Percentiles rank a stretch among this genome's conserved stretches.
Conservation (phyloP, 495 filamentous ascomycete species). For the Entonaema liquescens region DNA sequence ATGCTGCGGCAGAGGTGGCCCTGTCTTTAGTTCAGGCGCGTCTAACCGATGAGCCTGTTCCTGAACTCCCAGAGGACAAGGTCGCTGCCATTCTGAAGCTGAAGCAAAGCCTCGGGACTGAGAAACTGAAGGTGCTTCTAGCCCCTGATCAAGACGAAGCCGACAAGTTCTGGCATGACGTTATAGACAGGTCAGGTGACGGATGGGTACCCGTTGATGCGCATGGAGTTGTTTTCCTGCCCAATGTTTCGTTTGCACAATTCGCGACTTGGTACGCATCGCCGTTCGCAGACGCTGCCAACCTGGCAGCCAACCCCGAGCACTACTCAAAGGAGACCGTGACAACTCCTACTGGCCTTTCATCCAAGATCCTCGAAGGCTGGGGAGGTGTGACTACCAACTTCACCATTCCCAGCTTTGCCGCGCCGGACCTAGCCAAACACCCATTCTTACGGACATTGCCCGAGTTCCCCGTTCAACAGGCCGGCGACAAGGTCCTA, state of each 20-base stretch:
- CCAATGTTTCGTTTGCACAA: constrained; percentile 19
- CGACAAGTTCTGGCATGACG: constrained; percentile 36
- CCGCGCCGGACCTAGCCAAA: constrained; percentile 24
- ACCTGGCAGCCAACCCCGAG: constrained; percentile 43
- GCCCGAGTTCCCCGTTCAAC: constrained; percentile 35
- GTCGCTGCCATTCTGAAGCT: constrained; percentile 25
- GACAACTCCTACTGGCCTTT: constrained; percentile 13
- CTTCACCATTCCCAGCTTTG: constrained; percentile 45
- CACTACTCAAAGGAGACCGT: constrained; percentile 42
- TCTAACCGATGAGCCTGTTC: constrained; percentile 9
- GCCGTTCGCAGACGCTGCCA: constrained; percentile 37
- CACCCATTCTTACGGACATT: constrained; percentile 23
- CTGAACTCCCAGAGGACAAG: constrained; percentile 21
- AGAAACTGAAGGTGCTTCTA: constrained; percentile 28
- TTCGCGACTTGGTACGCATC: constrained; percentile 42
- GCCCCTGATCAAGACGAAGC: constrained; percentile 35
- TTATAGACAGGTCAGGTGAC: constrained; percentile 27
- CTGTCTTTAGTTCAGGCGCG: constrained; percentile 17
- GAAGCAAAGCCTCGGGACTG: constrained; percentile 23
- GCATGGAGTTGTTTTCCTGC: constrained; percentile 19
- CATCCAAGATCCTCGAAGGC: constrained; percentile 43
- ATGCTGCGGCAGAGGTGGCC: constrained; percentile 19
- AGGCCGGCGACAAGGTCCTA: constrained; percentile 43
- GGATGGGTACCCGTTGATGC: constrained; percentile 37
- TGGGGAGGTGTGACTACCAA: constrained; percentile 46